Percentiles rank a stretch among this genome's conserved stretches.
phyloP scores from a whole-genome alignment of 331 rosid species.

The Malus hybrid region DNA sequence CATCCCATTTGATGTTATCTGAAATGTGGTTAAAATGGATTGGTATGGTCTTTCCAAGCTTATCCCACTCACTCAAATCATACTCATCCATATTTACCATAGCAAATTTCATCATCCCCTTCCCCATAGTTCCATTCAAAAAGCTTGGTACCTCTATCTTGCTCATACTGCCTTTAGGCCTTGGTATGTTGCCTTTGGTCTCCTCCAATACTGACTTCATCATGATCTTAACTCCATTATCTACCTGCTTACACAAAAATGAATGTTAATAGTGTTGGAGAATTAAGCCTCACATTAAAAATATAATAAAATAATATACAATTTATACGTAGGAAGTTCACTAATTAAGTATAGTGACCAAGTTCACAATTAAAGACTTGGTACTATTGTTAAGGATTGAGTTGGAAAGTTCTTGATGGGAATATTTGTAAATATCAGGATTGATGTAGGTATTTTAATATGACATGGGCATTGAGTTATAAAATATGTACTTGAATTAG shows the following conservation, averaged over 20 bases:
- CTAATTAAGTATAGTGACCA: no score
- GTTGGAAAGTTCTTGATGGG: no score
- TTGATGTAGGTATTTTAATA: no score
- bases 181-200: conserved; percentile 2
- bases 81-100: conserved; percentile 53
- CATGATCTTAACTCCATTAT: background rate
- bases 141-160: conserved; percentile 53
- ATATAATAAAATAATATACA: no score
- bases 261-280: no score
- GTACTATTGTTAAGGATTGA: no score
- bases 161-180: conserved; percentile 14
- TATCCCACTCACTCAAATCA: conserved; percentile 26
- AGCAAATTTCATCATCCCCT: conserved; percentile 50
- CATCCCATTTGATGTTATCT: conserved; percentile 52
- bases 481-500: no score
- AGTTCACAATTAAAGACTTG: no score
- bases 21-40: conserved; percentile 44
- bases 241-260: conserved; percentile 10
- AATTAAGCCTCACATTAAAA: no score
- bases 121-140: conserved; percentile 28
- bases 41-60: conserved; percentile 10
- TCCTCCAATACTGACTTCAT: conserved; percentile 43
- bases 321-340: no score
- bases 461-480: no score
- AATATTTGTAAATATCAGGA: no score